These are phyloP conservation scores for Colletotrichum sp. DNA, from an alignment of 2,329 filamentous ascomycete genomes.

Conservation along the genomic window DNA sequence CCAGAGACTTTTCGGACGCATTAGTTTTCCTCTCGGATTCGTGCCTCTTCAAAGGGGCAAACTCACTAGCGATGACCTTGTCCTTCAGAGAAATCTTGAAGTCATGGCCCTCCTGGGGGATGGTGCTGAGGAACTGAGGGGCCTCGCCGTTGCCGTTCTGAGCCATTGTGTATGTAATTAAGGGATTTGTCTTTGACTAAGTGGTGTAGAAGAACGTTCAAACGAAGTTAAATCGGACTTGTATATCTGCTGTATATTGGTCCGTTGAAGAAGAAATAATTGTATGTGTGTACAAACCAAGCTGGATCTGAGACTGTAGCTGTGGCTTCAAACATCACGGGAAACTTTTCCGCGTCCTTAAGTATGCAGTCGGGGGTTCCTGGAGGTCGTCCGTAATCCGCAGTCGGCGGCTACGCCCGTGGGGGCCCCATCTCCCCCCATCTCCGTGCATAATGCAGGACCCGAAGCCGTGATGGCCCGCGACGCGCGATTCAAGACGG, in stretches of 20 bases:
- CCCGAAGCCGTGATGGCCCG: neutral
- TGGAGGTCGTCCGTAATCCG: neutral
- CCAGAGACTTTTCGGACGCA: slow-evolving; percentile 37
- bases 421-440: neutral
- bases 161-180: neutral
- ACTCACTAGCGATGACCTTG: slow-evolving; percentile 44
- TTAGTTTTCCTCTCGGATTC: neutral
- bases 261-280: neutral
- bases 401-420: neutral
- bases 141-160: neutral
- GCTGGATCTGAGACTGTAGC: neutral
- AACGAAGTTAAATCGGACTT: neutral
- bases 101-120: slow-evolving; percentile 37
- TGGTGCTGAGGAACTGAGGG: slow-evolving; percentile 31
- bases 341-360: neutral
- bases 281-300: neutral
- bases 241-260: neutral
- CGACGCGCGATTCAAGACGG: neutral
- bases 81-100: slow-evolving; percentile 37
- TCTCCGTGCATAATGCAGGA: neutral
- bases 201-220: neutral
- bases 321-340: neutral
- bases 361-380: slow-evolving; percentile 1
- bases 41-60: too few relatives aligned
- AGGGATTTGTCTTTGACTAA: neutral